Base-by-base conservation (phyloP, 208 protist genomes). In the Trypanosoma platydactyli region DNA sequence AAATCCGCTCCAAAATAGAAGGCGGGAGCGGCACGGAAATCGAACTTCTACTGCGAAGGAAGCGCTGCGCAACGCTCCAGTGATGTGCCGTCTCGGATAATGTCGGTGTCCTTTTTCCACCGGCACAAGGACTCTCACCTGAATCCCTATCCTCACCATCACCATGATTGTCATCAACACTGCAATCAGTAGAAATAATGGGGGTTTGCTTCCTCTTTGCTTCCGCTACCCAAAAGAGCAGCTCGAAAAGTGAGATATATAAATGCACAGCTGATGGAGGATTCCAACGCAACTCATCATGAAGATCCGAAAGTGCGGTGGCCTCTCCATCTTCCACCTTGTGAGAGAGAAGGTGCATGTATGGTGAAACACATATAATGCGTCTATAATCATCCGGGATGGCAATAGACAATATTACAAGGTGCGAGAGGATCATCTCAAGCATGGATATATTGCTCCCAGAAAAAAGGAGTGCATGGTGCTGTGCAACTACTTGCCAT, bases 241-340 rank as follows among this genome's bases (percentile, higher is more conserved):
- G 51, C 58, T 84, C 66, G n/a, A 89, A 49, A 3, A 89, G 45
- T 1, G 84, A 86, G 40, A 76, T 69, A 33, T 86, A 89, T n/a
- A 89, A 53, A 60, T 89, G 84, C 48, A 75, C 52, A 18, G 75
- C 66, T 0, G 69, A 40, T 2, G 75, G 71, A n/a, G 64, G 56
- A 49, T 71, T 67, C 62, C 62, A 71, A n/a, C 27, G 15, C 45
- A 70, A 54, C 64, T 70, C 71, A n/a, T 50, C 42, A n/a, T 12
- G 62, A 40, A 88, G 72, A 1, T 63, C 61, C 2, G 41, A 58
- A 13, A 71, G 16, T 40, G 71, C 29, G 25, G 16, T 42, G 33
- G 24, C 62, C 35, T 57, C 62, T 9, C 0, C 27, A 68, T 42
- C 24, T 13, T 4, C 24, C 20, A 5, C n/a, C 5, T 52, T 20